Base-by-base conservation (phyloP, 2,329 filamentous ascomycete genomes). In the Thielaviopsis ethacetica region DNA sequence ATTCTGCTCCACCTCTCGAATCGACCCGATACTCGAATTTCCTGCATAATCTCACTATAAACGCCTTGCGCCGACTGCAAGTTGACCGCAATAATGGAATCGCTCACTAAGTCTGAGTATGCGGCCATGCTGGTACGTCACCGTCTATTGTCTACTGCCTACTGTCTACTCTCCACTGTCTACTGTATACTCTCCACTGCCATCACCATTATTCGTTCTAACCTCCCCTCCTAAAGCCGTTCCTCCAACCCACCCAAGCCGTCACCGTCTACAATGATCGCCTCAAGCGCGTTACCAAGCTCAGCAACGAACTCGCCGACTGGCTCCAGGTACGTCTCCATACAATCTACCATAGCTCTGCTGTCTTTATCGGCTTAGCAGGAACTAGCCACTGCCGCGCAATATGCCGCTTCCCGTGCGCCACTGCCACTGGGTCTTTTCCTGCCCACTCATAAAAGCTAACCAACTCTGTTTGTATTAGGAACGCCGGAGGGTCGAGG, bases 401-500 rank as follows among this genome's bases (percentile, higher is more conserved):
- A 44, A 44, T 44, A 44, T 44, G 38, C 38, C 4, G 12, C 34
- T 41, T 34, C 55, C 21, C 4, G 6, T 19, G 17, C 22, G 17
- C 6, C n/a, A 26, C 34, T 58, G 51, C 22, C 9, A 53, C 24
- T 12, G 27, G 13, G 6, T 12, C 30, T 21, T 15, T 50, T 51
- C 12, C 24, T 38, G 51, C 27, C 5, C 10, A 30, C 4, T 1
- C 10, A 17, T 12, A n/a, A 19, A 13, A 22, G 22, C 7, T 30
- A 30, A 41, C 55, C 53, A 27, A 52, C 54, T 24, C 21, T 12
- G 10, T 21, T n/a, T 55, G 19, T 54, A 56, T 5, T 70, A 97
- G 91, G 93, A 98, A 76, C 88, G 93, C 65, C 86, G 91, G 69
- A 86, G 84, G 67, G 79, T 97, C 63, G 93, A 98, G 72, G 91